A percentile compares a stretch with the other conserved stretches of the same genome.
phyloP scores from a whole-genome alignment of 2,329 filamentous ascomycete species.

The Aspergillus fischeri region DNA sequence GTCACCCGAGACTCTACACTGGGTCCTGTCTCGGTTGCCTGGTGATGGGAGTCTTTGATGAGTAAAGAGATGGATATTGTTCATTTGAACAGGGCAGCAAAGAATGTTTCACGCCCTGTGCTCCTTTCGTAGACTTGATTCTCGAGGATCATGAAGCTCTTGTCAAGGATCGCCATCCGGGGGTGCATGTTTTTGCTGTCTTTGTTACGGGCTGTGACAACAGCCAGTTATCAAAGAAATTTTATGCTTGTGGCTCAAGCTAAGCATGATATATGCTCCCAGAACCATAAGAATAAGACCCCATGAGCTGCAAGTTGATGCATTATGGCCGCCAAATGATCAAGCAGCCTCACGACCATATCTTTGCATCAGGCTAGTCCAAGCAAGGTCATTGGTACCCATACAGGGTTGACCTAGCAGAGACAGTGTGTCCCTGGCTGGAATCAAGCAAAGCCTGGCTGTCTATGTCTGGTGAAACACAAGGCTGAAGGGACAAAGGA shows the following conservation, averaged over 20 bases:
- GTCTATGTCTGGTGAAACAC: not conserved
- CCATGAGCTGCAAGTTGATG: not conserved
- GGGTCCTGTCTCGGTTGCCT: not conserved
- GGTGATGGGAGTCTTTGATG: not conserved
- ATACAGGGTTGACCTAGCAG: not conserved
- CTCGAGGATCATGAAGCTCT: not conserved
- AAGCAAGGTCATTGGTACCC: not conserved
- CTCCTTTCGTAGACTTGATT: not conserved
- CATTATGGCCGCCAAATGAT: not conserved
- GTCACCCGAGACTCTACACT: not conserved
- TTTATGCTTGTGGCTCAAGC: not conserved
- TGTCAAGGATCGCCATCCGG: not conserved
- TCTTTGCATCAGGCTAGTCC: not conserved
- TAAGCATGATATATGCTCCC: not conserved
- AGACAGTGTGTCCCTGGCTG: not conserved
- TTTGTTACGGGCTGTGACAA: no score
- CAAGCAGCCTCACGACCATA: not conserved
- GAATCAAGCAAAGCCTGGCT: not conserved
- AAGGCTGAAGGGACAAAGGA: not conserved
- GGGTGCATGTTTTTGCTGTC: not conserved
- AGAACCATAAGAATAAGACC: not conserved
- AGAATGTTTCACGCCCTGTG: not conserved
- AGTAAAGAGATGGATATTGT: not conserved
- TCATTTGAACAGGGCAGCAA: not conserved
- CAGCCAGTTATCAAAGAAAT: not conserved